phyloP scores from a whole-genome alignment of 2,329 filamentous ascomycete genomes.

The Colletotrichum australisinense region DNA sequence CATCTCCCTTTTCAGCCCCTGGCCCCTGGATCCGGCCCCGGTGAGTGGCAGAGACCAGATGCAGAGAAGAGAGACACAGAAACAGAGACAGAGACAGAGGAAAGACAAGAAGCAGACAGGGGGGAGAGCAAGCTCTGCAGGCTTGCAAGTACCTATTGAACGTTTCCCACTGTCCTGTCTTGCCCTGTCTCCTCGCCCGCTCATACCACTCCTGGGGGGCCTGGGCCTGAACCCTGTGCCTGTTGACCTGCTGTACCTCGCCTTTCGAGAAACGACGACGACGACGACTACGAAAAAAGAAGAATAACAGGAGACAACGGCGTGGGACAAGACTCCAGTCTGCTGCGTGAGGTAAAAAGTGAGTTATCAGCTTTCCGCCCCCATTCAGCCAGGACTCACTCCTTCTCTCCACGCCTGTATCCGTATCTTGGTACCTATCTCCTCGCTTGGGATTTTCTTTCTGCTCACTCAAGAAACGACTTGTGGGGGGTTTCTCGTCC shows the following conservation, averaged over 20 bases:
- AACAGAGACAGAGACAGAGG: neutral
- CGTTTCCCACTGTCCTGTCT: constrained; percentile 23
- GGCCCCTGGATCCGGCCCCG: constrained; percentile 1
- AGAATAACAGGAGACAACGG: neutral
- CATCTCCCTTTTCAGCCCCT: constrained; percentile 4
- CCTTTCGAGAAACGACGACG: neutral
- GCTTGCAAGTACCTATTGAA: constrained; percentile 7
- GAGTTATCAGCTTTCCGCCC: neutral
- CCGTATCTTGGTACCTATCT: neutral
- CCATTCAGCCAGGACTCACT: neutral
- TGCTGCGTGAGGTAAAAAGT: neutral
- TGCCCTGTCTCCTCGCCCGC: neutral
- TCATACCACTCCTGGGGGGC: neutral
- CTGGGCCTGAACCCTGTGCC: neutral
- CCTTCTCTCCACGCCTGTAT: neutral
- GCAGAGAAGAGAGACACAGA: neutral
- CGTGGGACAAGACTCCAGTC: neutral
- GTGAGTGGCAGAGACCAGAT: neutral
- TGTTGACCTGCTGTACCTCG: neutral
- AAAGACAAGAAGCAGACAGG: constrained; percentile 4
- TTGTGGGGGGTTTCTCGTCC: neutral
- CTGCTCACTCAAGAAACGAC: neutral
- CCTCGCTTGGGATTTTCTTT: neutral
- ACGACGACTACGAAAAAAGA: neutral
- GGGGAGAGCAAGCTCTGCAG: neutral